These are phyloP conservation scores for Colletotrichum viniferum DNA, from an alignment of 2,329 filamentous ascomycete genomes.

Conservation along the genomic window DNA sequence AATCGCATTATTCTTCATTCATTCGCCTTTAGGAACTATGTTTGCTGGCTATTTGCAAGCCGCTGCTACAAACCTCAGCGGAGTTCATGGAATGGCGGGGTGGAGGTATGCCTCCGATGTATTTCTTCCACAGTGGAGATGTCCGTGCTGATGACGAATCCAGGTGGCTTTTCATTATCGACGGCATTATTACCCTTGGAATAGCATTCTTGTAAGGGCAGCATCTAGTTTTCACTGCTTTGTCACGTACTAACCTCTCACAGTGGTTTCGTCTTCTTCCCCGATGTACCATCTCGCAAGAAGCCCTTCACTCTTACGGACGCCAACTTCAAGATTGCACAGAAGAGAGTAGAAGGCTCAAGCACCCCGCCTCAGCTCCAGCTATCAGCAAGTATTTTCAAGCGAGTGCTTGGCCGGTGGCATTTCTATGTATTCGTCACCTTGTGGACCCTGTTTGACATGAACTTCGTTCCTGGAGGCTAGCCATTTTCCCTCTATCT, in stretches of 20 bases:
- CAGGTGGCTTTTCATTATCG: background rate
- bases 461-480: constrained; percentile 34
- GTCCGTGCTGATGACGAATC: fast-evolving
- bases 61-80: background rate
- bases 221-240: background rate
- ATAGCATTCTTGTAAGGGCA: background rate
- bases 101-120: background rate
- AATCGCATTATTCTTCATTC: background rate
- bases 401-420: constrained; percentile 39
- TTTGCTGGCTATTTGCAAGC: background rate
- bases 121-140: background rate
- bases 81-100: background rate
- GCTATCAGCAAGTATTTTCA: constrained; percentile 37
- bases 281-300: constrained; percentile 29
- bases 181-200: background rate
- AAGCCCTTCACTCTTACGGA: constrained; percentile 32
- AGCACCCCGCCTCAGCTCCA: constrained; percentile 32
- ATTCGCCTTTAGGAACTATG: background rate
- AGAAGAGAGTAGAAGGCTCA: constrained; percentile 27
- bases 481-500: constrained; percentile 43
- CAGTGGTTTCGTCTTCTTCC: constrained; percentile 40
- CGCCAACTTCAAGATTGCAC: constrained; percentile 29
- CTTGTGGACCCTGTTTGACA: constrained; percentile 40
- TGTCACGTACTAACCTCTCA: constrained; percentile 45
- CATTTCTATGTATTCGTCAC: constrained; percentile 41